These are phyloP conservation scores for Kalanchoe fedtschenkoi DNA, from an alignment of 164 flowering plant genomes.

Conservation along the genomic window DNA sequence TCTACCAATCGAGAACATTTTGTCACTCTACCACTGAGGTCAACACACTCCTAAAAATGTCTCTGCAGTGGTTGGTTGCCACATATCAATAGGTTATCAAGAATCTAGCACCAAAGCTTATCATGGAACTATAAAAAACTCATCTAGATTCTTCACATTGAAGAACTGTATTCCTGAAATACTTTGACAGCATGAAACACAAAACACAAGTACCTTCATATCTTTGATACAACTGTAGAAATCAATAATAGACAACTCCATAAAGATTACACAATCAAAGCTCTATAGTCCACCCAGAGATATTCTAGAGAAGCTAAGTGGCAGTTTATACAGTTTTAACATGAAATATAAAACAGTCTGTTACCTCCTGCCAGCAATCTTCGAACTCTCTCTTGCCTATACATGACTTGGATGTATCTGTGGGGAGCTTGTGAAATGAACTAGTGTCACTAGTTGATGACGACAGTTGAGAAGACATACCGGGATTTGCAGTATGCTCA, in stretches of 20 bases:
- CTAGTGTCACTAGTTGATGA: constrained; percentile 16
- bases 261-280: not conserved
- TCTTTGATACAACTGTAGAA: not conserved
- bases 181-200: not conserved
- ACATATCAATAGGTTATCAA: no score
- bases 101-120: no score
- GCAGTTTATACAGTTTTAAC: not conserved
- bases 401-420: constrained; percentile 17
- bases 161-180: not conserved
- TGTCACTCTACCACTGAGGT: no score
- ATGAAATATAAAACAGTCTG: not conserved
- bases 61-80: no score
- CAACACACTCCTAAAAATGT: no score
- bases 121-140: no score
- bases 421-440: constrained; percentile 13
- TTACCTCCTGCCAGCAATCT: constrained; percentile 40
- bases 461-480: constrained; percentile 14
- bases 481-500: constrained; percentile 16
- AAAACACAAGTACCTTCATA: not conserved
- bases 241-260: not conserved
- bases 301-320: not conserved
- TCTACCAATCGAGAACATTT: no score
- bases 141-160: no score
- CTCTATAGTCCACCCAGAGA: no score
- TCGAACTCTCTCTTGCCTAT: constrained; percentile 20